Conservation (phyloP, 2,329 filamentous ascomycete species). For the Parasarocladium wereldwijsianum region DNA sequence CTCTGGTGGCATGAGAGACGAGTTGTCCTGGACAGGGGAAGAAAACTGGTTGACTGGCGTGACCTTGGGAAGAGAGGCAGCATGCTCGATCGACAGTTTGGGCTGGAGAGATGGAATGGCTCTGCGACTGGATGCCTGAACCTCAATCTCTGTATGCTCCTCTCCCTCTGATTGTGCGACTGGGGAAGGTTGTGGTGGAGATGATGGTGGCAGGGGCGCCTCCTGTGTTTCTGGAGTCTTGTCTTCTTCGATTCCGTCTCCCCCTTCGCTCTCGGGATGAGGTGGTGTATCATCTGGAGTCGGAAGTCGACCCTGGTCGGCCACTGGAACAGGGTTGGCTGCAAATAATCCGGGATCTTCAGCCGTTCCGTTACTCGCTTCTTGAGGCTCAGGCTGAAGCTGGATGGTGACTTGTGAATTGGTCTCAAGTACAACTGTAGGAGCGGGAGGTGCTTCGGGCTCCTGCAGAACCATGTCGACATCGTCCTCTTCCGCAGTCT, state of each 20-base stretch:
- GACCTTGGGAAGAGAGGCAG: conserved; percentile 11
- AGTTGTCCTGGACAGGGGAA: conserved; percentile 20
- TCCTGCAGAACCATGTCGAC: not conserved
- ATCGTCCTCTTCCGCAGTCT: conserved; percentile 5
- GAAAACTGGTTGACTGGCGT: conserved; percentile 23
- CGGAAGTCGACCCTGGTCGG: conserved; percentile 33
- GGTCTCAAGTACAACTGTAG: too few relatives aligned
- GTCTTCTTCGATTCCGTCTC: conserved; percentile 7
- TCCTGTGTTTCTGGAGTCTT: conserved; percentile 8
- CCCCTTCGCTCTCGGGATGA: conserved; percentile 13
- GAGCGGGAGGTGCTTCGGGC: too few relatives aligned
- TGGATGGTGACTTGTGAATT: conserved; percentile 17
- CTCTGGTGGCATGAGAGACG: conserved; percentile 16
- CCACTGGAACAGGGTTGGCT: too few relatives aligned
- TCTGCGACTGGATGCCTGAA: not conserved
- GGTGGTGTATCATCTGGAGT: conserved; percentile 38
- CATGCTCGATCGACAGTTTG: conserved; percentile 7
- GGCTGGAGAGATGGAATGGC: too few relatives aligned
- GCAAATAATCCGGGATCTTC: too few relatives aligned
- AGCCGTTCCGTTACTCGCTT: too few relatives aligned
- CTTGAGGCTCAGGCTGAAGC: conserved; percentile 23
- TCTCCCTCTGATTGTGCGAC: not conserved
- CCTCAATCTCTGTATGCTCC: not conserved
- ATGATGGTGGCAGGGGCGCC: not conserved
- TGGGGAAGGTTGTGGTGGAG: conserved; percentile 3